These are phyloP conservation scores for Sungouiozyma intestinalis DNA, from an alignment of 805 yeast species.

Conservation along the genomic window DNA sequence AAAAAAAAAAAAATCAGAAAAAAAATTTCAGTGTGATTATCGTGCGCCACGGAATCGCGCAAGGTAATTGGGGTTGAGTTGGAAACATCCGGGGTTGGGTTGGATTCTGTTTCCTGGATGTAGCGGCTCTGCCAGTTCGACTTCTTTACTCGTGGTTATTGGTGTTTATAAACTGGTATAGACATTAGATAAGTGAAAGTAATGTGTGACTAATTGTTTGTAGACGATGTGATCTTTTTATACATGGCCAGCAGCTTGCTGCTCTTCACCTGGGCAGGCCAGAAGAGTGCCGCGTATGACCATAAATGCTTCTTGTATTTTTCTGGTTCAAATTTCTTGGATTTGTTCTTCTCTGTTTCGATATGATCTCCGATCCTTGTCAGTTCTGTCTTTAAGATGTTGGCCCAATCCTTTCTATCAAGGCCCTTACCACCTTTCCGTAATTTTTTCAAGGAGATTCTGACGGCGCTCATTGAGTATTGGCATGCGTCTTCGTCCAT, in stretches of 20 bases:
- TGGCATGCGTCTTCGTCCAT: conserved; percentile 71
- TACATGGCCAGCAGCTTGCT: conserved; percentile 69
- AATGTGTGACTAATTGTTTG: conserved; percentile 5
- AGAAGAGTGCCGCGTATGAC: conserved; percentile 72
- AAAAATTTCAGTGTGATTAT: neutral
- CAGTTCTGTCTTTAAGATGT: conserved; percentile 55
- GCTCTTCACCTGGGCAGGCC: conserved; percentile 83
- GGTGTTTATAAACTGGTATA: too few relatives aligned
- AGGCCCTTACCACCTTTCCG: conserved; percentile 64
- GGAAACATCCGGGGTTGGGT: neutral
- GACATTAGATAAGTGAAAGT: too few relatives aligned
- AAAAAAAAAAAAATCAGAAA: too few relatives aligned
- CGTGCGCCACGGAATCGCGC: neutral
- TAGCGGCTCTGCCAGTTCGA: too few relatives aligned
- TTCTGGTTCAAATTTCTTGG: conserved; percentile 25
- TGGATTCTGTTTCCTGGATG: neutral
- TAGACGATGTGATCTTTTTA: conserved; percentile 35
- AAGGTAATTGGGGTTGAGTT: neutral
- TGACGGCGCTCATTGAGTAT: conserved; percentile 50
- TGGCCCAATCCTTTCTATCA: conserved; percentile 70
- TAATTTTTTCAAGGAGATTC: conserved; percentile 52
- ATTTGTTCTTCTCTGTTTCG: conserved; percentile 29
- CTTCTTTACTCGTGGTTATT: neutral
- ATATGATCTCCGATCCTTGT: conserved; percentile 68
- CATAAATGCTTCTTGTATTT: conserved; percentile 57